A percentile compares a stretch with the other conserved stretches of the same genome.
Evolutionary conservation across 2,329 filamentous ascomycete species (phyloP).

Genomic region (Myriosclerotinia scirpicola): DNA sequence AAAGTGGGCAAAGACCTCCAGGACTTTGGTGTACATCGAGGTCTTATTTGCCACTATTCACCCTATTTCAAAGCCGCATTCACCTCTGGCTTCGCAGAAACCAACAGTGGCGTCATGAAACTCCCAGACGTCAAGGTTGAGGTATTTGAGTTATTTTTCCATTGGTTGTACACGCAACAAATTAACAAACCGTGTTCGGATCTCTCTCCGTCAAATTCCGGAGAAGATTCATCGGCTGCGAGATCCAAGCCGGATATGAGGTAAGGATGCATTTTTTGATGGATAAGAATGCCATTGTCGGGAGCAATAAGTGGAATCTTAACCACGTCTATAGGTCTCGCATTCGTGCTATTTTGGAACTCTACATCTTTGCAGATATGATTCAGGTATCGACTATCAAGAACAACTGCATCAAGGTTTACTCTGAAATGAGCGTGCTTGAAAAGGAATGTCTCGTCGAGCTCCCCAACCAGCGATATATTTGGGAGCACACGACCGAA

Average conservation of each 20-base stretch:
- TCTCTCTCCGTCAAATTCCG: neutral
- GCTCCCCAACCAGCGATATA: neutral
- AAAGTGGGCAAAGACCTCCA: conserved; percentile 23
- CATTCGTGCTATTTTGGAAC: neutral
- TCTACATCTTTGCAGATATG: conserved; percentile 27
- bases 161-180: conserved; percentile 26
- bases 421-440: neutral
- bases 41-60: conserved; percentile 28
- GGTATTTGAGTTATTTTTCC: conserved; percentile 24
- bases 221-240: neutral
- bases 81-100: conserved; percentile 25
- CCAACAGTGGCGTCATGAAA: conserved; percentile 23
- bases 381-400: neutral
- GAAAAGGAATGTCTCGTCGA: neutral
- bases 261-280: neutral
- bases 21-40: conserved; percentile 30
- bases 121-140: conserved; percentile 2
- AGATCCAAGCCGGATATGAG: neutral
- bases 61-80: conserved; percentile 31
- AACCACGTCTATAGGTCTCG: neutral
- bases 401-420: conserved; percentile 21
- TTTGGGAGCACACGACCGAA: conserved; percentile 20
- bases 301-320: too few relatives aligned
- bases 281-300: neutral
- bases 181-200: neutral